A percentile compares a stretch with the other conserved stretches of the same genome.
Evolutionary conservation across 2,329 filamentous ascomycete genomes (phyloP).

Genomic region (Ascosphaera aggregata): DNA sequence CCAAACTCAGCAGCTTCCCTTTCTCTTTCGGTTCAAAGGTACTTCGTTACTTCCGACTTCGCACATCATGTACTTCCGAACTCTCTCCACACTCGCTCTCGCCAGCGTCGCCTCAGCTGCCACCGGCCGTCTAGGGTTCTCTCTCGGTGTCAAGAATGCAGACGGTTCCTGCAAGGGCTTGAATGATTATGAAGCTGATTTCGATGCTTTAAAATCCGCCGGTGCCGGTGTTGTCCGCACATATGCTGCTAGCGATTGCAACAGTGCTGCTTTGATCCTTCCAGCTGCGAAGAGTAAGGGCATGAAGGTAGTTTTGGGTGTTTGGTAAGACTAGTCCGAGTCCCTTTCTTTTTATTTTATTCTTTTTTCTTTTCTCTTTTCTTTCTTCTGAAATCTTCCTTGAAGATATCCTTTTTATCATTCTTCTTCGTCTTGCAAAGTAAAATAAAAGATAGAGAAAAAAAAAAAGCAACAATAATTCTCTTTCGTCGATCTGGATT

Average conservation of each 20-base stretch:
- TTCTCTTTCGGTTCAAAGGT: neutral
- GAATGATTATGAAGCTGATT: slow-evolving; percentile 40
- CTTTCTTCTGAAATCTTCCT: slow-evolving; percentile 1
- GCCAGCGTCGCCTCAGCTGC: slow-evolving; percentile 27
- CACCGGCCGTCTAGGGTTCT: slow-evolving; percentile 37
- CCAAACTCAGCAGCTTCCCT: too few species aligned
- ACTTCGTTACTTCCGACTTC: neutral
- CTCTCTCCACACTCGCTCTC: slow-evolving; percentile 19
- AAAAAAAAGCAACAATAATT: too few species aligned
- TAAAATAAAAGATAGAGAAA: too few species aligned
- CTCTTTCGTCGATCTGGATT: too few species aligned
- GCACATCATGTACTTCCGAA: slow-evolving; percentile 23
- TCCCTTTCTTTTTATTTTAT: too few species aligned
- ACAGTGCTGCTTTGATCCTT: slow-evolving; percentile 37
- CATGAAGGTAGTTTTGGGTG: slow-evolving; percentile 45
- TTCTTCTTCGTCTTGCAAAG: too few species aligned
- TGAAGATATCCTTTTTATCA: too few species aligned
- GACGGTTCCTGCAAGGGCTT: slow-evolving; percentile 38
- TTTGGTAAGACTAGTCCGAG: too few species aligned
- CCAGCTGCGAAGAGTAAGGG: slow-evolving; percentile 40
- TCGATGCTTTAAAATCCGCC: slow-evolving; percentile 31
- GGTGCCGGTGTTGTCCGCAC: slow-evolving; percentile 35
- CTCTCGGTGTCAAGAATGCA: slow-evolving; percentile 39
- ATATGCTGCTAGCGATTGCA: slow-evolving; percentile 44
- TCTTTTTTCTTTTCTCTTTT: neutral